Conservation (phyloP, 345 rosid species). For the Theobroma cacao region DNA sequence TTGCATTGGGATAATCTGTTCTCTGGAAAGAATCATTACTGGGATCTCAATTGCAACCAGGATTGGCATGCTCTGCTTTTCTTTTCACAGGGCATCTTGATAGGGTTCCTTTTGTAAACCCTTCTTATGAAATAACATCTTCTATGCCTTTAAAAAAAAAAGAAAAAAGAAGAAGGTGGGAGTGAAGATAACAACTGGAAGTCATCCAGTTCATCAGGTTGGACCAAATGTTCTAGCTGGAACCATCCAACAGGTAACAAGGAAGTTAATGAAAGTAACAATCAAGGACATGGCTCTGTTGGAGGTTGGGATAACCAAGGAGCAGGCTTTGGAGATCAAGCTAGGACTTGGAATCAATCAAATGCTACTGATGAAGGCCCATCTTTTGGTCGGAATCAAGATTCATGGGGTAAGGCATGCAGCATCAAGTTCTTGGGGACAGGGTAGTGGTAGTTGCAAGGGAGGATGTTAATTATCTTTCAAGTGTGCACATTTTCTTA, state of each 20-base stretch:
- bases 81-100: no score
- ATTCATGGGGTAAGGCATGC: constrained; percentile 31
- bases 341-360: constrained; percentile 25
- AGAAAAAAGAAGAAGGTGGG: no score
- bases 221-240: constrained; percentile 52
- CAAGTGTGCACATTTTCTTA: neutral
- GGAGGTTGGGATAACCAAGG: neutral
- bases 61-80: no score
- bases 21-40: no score
- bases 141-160: no score
- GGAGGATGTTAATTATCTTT: constrained; percentile 32
- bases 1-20: no score
- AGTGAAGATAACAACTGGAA: neutral
- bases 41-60: no score
- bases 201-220: neutral
- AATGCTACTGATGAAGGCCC: constrained; percentile 12
- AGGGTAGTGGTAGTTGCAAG: constrained; percentile 26
- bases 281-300: neutral
- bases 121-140: no score
- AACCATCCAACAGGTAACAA: neutral
- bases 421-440: constrained; percentile 32
- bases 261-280: constrained; percentile 19
- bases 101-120: no score
- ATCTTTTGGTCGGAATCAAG: constrained; percentile 20
- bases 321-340: constrained; percentile 8